phyloP scores from a whole-genome alignment of 176 grass and related monocot genomes.

The Areca catechu region DNA sequence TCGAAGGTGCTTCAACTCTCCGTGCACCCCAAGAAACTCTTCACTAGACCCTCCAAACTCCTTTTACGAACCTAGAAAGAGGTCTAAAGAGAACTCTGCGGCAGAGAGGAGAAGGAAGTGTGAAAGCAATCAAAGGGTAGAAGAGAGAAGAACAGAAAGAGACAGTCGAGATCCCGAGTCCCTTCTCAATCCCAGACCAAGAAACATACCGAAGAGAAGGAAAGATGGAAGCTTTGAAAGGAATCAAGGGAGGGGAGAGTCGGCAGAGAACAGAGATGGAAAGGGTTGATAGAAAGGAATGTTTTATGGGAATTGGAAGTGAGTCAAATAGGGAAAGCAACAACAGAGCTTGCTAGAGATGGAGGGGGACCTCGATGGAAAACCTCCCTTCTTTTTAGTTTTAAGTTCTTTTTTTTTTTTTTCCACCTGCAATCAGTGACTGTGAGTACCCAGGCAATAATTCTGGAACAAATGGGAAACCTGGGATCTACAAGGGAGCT shows the following conservation, averaged over 20 bases:
- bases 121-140: not conserved
- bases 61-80: no score
- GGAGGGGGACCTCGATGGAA: not conserved
- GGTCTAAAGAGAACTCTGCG: no score
- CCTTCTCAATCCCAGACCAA: no score
- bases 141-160: not conserved
- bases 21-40: not conserved
- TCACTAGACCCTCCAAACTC: no score
- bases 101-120: no score
- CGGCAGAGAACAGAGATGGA: constrained; percentile 9
- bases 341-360: not conserved
- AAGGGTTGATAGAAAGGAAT: constrained; percentile 17
- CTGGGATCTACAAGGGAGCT: not conserved
- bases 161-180: not conserved
- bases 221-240: not conserved
- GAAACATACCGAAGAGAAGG: not conserved
- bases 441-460: not conserved
- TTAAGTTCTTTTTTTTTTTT: not conserved
- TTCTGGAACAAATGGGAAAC: not conserved
- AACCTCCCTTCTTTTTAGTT: not conserved
- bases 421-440: not conserved
- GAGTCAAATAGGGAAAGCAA: constrained; percentile 8
- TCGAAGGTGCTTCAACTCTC: not conserved
- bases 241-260: constrained; percentile 6
- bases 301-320: constrained; percentile 3